phyloP scores from a whole-genome alignment of 768 basidiomycete species.

The Termitomyces eurrhizus region DNA sequence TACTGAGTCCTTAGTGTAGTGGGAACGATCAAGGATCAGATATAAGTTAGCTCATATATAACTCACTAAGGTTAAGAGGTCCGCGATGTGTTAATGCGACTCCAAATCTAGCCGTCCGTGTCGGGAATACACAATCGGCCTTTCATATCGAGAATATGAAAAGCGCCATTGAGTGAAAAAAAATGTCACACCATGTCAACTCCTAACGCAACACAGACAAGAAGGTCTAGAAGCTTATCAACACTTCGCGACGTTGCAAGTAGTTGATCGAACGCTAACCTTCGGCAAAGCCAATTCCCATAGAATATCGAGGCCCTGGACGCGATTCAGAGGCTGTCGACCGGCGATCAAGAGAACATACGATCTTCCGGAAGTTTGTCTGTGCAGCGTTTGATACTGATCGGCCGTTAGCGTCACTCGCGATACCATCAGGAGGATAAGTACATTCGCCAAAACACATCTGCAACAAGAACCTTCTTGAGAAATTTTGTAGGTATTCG shows the following conservation, averaged over 20 bases:
- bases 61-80: constrained; percentile 77
- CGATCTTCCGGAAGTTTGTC: constrained; percentile 75
- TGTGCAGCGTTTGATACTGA: constrained; percentile 78
- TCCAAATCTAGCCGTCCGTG: constrained; percentile 87
- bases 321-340: constrained; percentile 11
- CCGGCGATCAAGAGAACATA: constrained; percentile 31
- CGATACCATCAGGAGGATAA: constrained; percentile 17
- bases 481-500: not conserved
- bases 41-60: not conserved
- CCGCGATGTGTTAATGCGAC: constrained; percentile 82
- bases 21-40: not conserved
- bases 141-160: constrained; percentile 23
- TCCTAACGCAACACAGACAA: constrained; percentile 90
- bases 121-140: constrained; percentile 95
- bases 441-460: constrained; percentile 83
- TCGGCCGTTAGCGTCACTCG: not conserved
- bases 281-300: constrained; percentile 93
- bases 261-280: constrained; percentile 38
- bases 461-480: constrained; percentile 29
- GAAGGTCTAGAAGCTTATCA: constrained; percentile 50
- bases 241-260: not conserved
- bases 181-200: constrained; percentile 72
- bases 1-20: constrained; percentile 50
- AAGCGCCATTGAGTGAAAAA: not conserved
- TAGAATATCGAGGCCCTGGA: constrained; percentile 82